Evolutionary conservation across 805 yeast genomes (phyloP).

Genomic region (Metschnikowia reukaufii): DNA sequence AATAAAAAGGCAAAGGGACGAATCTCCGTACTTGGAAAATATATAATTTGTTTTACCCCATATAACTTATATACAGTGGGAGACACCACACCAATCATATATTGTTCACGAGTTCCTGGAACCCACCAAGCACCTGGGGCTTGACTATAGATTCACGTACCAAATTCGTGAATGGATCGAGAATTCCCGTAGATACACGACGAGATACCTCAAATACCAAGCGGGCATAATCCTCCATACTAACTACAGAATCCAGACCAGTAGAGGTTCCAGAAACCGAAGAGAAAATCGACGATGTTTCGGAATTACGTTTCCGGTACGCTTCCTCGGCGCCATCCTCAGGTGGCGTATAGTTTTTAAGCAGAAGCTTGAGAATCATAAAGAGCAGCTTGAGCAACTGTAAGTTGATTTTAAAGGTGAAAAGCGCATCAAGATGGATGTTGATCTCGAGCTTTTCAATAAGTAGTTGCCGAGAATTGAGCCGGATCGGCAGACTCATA

Average conservation of each 20-base stretch:
- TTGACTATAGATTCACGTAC: conserved; percentile 34
- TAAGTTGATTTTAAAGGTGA: conserved; percentile 37
- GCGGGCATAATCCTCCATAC: conserved; percentile 35
- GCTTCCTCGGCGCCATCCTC: conserved; percentile 6
- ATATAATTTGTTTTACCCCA: too few species aligned
- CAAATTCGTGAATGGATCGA: conserved; percentile 38
- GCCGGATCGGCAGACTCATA: conserved; percentile 38
- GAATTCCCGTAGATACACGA: conserved; percentile 35
- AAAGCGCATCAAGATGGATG: conserved; percentile 39
- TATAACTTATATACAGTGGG: too few species aligned
- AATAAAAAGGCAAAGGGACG: too few species aligned
- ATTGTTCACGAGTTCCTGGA: conserved; percentile 28
- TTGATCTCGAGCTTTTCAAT: conserved; percentile 47
- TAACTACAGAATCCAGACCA: conserved; percentile 23
- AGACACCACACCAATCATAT: too few species aligned
- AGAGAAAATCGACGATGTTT: conserved; percentile 38
- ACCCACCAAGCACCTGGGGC: conserved; percentile 29
- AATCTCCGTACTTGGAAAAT: too few species aligned
- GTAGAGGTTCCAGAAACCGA: conserved; percentile 25
- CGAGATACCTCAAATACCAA: conserved; percentile 28
- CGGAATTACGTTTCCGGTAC: conserved; percentile 19
- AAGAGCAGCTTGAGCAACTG: conserved; percentile 30
- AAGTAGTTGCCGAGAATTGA: conserved; percentile 40
- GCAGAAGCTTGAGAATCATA: conserved; percentile 27
- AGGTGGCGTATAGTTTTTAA: conserved; percentile 10